A percentile compares a stretch with the other conserved stretches of the same genome.
Conservation (phyloP, 2,329 filamentous ascomycete species). For the Aspergillus alliaceus region DNA sequence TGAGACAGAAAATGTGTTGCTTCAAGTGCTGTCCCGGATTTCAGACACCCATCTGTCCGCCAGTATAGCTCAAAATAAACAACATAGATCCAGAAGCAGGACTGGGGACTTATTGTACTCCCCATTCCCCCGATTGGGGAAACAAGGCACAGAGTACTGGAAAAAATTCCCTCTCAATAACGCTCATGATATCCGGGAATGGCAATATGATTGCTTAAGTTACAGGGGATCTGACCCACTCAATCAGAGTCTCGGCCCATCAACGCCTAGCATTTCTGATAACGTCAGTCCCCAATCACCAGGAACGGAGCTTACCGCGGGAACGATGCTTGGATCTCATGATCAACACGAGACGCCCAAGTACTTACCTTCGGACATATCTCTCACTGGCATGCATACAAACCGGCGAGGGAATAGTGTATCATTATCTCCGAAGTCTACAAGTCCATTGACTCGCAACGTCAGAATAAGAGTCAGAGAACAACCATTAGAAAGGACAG, state of each 20-base stretch:
- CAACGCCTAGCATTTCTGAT: background rate
- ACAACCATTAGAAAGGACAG: background rate
- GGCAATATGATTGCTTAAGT: slow-evolving; percentile 32
- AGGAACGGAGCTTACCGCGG: background rate
- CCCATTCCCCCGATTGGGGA: slow-evolving; percentile 25
- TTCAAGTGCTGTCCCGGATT: slow-evolving; percentile 37
- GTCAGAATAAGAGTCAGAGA: fast-evolving
- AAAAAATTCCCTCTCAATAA: slow-evolving; percentile 36
- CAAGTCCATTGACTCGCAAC: background rate
- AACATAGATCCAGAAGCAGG: background rate
- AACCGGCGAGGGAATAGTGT: background rate
- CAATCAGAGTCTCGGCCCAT: background rate
- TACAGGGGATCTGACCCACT: background rate
- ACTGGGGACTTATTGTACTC: slow-evolving; percentile 9
- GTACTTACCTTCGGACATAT: background rate
- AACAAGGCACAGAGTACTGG: slow-evolving; percentile 40
- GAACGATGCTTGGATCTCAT: background rate
- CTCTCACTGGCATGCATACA: background rate
- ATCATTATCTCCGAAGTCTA: background rate
- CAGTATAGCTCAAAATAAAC: slow-evolving; percentile 16
- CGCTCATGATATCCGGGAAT: slow-evolving; percentile 34
- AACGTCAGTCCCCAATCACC: background rate
- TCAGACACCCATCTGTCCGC: slow-evolving; percentile 31
- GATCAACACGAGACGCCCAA: background rate
- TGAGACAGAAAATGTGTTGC: slow-evolving; percentile 42